Base-by-base conservation (phyloP, 169 alveolate genomes). In the Sarcocystis neurona region DNA sequence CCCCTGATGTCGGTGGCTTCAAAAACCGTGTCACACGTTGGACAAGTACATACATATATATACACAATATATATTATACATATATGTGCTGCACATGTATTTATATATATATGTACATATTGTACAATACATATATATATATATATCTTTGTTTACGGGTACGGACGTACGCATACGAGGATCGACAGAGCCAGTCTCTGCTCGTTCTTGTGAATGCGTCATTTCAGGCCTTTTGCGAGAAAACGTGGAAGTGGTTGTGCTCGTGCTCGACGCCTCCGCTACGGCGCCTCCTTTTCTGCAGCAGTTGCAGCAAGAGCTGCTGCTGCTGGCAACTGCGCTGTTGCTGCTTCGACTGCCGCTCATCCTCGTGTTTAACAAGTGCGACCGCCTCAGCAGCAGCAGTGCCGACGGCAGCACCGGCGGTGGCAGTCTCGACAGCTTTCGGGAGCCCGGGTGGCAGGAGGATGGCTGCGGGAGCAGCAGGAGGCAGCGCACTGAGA, bases 261-360 rank as follows among this genome's bases (percentile, higher is more conserved):
- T 72, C 82, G 82, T 72, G 43, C 2, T 72, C 82, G 82, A 72
- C 82, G 82, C 82, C 27, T 72, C 82, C 34, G 39, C 82, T 4
- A 53, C 34, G 56, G 82, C 82, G 6, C 43, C 50, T 1, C 53
- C 82, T 8, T 0, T 72, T 18, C 82, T 18, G 0, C 56, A 23
- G 39, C 82, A 72, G 32, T 56, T 72, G 34, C 82, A 72, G 18
- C 58, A 72, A 32, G 82, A 32, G 82, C 82, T 47, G 23, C 43
- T 72, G n/a, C 39, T 72, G 47, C 82, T 72, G n/a, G 82, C 82
- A 39, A 72, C 82, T 30, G 39, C 82, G 5, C 82, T 72, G n/a
- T 2, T 72, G 39, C 82, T 72, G 6, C 82, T 72, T 27, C 82
- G 82, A 5, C 82, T 72, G 37, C 82, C 82, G 12, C 41, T 72